Percentiles rank a stretch among this genome's conserved stretches.
Conservation (phyloP, 441 rosid species). For the Populus hybrid region DNA sequence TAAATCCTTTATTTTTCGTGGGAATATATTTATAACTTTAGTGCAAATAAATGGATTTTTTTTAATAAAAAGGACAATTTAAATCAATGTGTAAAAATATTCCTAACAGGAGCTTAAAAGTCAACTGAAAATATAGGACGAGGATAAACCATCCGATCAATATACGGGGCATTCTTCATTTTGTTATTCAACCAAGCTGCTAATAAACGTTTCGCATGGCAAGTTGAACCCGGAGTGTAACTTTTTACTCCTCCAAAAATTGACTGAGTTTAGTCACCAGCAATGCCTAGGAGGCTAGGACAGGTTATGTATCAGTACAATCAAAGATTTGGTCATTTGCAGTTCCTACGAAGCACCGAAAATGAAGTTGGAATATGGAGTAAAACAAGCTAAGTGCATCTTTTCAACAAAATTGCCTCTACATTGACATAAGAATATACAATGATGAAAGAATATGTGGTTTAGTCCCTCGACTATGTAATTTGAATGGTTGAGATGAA, state of each 20-base stretch:
- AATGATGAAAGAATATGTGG: slow-evolving; percentile 27
- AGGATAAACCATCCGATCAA: not conserved
- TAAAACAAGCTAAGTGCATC: not conserved
- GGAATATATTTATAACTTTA: too few species aligned
- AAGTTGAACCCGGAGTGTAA: not conserved
- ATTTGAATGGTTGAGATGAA: slow-evolving; percentile 24
- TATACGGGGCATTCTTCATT: too few species aligned
- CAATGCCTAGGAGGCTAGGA: too few species aligned
- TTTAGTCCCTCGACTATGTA: slow-evolving; percentile 16
- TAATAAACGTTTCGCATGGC: too few species aligned
- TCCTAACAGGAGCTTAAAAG: too few species aligned
- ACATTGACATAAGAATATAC: slow-evolving; percentile 32
- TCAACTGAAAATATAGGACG: not conserved
- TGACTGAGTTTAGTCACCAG: too few species aligned
- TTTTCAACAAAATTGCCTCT: slow-evolving; percentile 29
- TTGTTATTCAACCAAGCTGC: too few species aligned
- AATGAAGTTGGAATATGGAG: not conserved
- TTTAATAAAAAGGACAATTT: too few species aligned
- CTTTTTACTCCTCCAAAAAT: not conserved
- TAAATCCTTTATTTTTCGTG: too few species aligned
- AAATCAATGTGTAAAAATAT: too few species aligned
- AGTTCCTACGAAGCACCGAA: not conserved
- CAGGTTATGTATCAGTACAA: not conserved
- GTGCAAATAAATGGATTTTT: too few species aligned
- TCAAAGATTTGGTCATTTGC: not conserved